Base-by-base conservation (phyloP, 164 flowering plant genomes). In the Warburgia ugandensis region DNA sequence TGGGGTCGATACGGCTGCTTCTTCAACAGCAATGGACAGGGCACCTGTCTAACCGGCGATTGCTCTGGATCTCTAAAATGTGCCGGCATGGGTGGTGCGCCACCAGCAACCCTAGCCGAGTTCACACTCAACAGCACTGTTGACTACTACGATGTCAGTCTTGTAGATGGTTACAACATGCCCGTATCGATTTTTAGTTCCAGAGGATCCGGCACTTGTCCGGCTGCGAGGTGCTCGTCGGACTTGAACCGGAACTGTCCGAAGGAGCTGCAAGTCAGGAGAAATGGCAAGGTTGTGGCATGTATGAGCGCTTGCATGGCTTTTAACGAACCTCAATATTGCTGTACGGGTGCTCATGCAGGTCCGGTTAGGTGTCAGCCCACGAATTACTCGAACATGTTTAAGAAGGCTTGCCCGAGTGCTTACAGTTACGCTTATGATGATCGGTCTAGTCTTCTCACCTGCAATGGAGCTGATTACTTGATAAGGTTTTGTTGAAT, bases 371-470 rank as follows among this genome's bases (percentile, higher is more conserved):
- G 84, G 2, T 86, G 97, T 54, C 27, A 74, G 30, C 92, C 96
- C 37, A 82, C 86, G 16, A 40, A 55, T 30, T 90, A 82, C 69
- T 90, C 96, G 41, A 48, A 42, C 68, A 49, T 79, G 67, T 90
- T 90, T 67, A 90, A 90, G 81, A 62, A 40, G 4, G 91, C 97
- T 2, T 90, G 97, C 50, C 97, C 97, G 4, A 51, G 71, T 23
- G 89, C 97, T 0, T 90, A 90, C 45, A 90, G 95, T 45, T 90
- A 90, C 31, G 97, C 97, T 21, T 90, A 84, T 30, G 97, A 90
- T 25, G 97, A 90, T 52, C 79, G 80, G 4, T 57, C 96, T 0
- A 90, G 97, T 42, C 86, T 92, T 0, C 68, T 74, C 38, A 90
- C 97, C 9, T 90, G 97, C 32, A 47, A 78, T 27, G 91, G 85